Evolutionary conservation across 2,329 filamentous ascomycete species (phyloP).

Genomic region (Emericellopsis cladophorae): DNA sequence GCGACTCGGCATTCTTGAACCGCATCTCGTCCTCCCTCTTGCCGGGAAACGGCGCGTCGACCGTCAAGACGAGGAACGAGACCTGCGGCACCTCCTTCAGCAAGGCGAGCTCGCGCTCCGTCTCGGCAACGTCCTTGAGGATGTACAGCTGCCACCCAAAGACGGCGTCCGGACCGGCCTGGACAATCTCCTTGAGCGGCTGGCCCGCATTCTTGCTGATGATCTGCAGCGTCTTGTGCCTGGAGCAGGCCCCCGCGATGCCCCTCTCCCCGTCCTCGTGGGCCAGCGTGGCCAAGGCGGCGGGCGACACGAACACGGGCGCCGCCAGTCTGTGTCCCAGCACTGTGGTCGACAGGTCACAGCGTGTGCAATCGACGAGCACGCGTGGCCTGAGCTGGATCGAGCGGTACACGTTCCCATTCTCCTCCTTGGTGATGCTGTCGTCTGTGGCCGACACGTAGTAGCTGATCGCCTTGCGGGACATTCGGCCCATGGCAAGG

Average conservation of each 20-base stretch:
- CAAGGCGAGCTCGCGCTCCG: conserved; percentile 20
- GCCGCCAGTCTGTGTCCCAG: conserved; percentile 35
- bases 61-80: conserved; percentile 44
- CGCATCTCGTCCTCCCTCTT: conserved; percentile 36
- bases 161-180: conserved; percentile 12
- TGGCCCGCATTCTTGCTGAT: conserved; percentile 53
- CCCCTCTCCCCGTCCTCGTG: conserved; percentile 30
- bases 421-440: conserved; percentile 59
- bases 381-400: conserved; percentile 72
- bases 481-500: conserved; percentile 1
- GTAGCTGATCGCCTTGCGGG: conserved; percentile 35
- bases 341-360: conserved; percentile 56
- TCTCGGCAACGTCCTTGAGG: conserved; percentile 38
- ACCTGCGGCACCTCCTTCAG: conserved; percentile 60
- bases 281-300: background rate
- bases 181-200: conserved; percentile 37
- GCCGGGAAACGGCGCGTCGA: conserved; percentile 44
- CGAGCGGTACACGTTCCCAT: conserved; percentile 59
- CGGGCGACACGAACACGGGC: conserved; percentile 44
- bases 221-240: conserved; percentile 45
- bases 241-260: conserved; percentile 39
- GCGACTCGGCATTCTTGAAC: conserved; percentile 35
- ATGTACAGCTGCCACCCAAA: conserved; percentile 55
- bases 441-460: conserved; percentile 78
- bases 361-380: conserved; percentile 65